Evolutionary conservation across 2,329 filamentous ascomycete species (phyloP).

Genomic region (Akanthomyces muscarius): DNA sequence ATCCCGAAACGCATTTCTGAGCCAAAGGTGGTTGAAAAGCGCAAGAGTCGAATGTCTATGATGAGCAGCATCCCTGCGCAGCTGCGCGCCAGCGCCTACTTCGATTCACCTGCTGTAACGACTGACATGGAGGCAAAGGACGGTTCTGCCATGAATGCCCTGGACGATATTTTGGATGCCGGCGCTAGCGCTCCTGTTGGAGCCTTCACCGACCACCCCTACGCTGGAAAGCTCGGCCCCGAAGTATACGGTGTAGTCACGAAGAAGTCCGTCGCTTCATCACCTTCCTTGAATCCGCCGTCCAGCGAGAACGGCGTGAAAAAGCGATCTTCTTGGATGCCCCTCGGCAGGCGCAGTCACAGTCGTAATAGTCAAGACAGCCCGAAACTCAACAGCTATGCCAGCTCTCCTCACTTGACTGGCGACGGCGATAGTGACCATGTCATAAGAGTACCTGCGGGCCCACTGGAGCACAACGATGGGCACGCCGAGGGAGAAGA

Average conservation of each 20-base stretch:
- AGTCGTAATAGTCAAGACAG: constrained; percentile 30
- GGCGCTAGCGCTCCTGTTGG: constrained; percentile 82
- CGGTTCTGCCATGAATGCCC: constrained; percentile 79
- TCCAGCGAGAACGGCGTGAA: constrained; percentile 32
- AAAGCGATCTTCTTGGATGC: constrained; percentile 47
- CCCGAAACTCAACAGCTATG: constrained; percentile 21
- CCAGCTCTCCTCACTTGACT: not conserved
- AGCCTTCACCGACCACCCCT: constrained; percentile 87
- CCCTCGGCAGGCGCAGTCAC: constrained; percentile 39
- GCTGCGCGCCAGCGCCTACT: constrained; percentile 85
- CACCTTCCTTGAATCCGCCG: constrained; percentile 24
- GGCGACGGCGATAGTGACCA: constrained; percentile 18
- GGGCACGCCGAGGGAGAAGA: constrained; percentile 32
- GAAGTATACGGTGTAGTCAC: constrained; percentile 68
- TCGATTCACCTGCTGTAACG: constrained; percentile 62
- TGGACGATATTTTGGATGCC: constrained; percentile 89
- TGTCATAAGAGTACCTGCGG: constrained; percentile 18
- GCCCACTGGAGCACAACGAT: constrained; percentile 19
- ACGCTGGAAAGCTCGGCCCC: constrained; percentile 68
- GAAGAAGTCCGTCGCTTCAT: constrained; percentile 36
- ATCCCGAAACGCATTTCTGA: constrained; percentile 33
- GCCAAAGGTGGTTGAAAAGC: constrained; percentile 28
- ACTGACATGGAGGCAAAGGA: constrained; percentile 59
- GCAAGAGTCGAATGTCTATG: constrained; percentile 31
- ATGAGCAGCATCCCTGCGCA: constrained; percentile 64